Base-by-base conservation (phyloP, 768 basidiomycete genomes). In the Trametopsis cervina region DNA sequence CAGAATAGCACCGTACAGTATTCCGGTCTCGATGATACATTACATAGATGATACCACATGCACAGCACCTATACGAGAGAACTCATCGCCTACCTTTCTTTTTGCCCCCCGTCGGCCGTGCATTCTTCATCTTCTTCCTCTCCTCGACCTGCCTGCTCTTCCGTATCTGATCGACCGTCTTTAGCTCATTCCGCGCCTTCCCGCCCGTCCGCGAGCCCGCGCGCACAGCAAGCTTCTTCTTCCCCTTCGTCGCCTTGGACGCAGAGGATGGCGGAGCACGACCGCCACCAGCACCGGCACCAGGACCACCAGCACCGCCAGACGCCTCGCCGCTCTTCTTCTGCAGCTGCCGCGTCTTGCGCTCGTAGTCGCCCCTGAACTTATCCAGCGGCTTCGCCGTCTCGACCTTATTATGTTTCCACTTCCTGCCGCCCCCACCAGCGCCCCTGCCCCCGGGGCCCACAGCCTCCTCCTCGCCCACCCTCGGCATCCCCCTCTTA, bases 111-210 rank as follows among this genome's bases (percentile, higher is more conserved):
- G 29, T 71, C 6, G 86, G 82, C 23, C 91, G 75, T n/a, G 87
- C 87, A 60, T 93, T 93, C 69, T 88, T 93, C 17, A 74, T 80
- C 61, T 73, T 78, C 57, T 75, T 78, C 54, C 76, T 80, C 56
- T 90, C 87, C 59, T 69, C 58, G 17, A 73, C 43, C 58, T 80
- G 80, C 52, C 93, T 76, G 25, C 74, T 69, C 61, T 85, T 93
- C 53, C 89, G 78, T 52, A 97, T 93, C 62, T 94, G 88, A 42
- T 92, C 89, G 22, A 78, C 81, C 0, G 80, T 84, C 70, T 88
- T 92, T 65, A 96, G 80, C 66, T 94, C 92, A 39, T 68, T 83
- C 64, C 83, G 92, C 54, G 88, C 80, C 47, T 72, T 77, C 7
- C 74, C 74, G 47, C 80, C 54, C 1, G 80, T 61, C 66, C 85